Evolutionary conservation across 1,284 basidiomycete genomes (phyloP), one percentile per base, ranked within the genome.

Genomic region (Marasmius fiardii): DNA sequence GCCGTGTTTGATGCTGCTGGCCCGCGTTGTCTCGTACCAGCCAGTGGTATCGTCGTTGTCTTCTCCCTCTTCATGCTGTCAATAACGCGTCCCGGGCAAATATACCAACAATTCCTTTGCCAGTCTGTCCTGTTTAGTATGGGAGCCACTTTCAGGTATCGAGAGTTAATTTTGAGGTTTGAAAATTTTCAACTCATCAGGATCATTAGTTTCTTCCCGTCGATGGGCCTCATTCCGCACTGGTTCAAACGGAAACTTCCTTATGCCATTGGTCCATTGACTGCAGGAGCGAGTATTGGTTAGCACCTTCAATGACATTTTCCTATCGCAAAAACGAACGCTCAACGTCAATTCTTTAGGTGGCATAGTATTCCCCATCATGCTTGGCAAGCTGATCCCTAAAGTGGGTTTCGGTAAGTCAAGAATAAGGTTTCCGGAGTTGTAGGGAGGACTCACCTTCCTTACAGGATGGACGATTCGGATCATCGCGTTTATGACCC

Each of bases 41-140:
- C 44, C 23, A 66, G 65, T 52, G 67, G 67, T 2, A 16, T 66
- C 8, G 43, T 66, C 7, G 54, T 63, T 12, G 50, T 52, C 16
- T 64, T 68, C 18, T 57, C 64, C 1, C 47, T 66, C 4, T 66
- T 65, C 51, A 65, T 66, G 65, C 54, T 66, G 11, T 65, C 64
- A 8, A 60, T 68, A 10, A 62, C 66, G 31, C 59, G 66, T 43
- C 62, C 66, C 1, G 58, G 66, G 18, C 64, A 65, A 26, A 68
- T 68, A 45, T 68, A 64, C 43, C 67, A 68, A 50, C 66, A 68
- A 49, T 68, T 58, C 51, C 58, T 68, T 7, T 60, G 63, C 2
- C 65, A 68, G 31, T 61, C 63, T 1, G 55, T 67, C 8, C 58
- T 68, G 4, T 65, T 65, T 54, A 61, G 60, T 47, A 26, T 66